Conservation (phyloP, 805 yeast species). For the Candida ipomoeae region DNA sequence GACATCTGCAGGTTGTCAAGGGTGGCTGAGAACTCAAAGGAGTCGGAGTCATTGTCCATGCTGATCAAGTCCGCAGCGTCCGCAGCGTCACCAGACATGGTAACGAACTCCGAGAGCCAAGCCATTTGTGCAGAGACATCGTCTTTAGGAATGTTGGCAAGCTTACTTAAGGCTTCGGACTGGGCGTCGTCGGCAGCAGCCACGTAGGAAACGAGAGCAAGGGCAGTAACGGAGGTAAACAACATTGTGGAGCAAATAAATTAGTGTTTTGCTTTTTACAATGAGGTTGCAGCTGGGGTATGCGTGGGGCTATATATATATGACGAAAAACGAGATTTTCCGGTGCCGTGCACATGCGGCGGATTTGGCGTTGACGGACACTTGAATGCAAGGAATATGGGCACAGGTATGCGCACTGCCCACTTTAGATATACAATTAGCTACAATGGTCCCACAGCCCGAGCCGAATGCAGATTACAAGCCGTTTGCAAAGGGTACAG, state of each 20-base stretch:
- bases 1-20: neutral
- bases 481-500: no score
- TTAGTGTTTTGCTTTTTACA: neutral
- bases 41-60: neutral
- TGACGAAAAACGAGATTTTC: no score
- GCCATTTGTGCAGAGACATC: constrained; percentile 4
- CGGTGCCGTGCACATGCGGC: no score
- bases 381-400: no score
- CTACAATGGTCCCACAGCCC: no score
- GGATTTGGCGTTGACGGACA: no score
- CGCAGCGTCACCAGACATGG: neutral
- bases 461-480: no score
- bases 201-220: constrained; percentile 6
- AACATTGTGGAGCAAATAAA: constrained; percentile 1
- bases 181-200: constrained; percentile 9
- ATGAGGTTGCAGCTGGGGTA: neutral
- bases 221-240: constrained; percentile 1
- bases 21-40: neutral
- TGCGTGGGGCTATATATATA: neutral
- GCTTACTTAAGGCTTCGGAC: neutral
- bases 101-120: constrained; percentile 4
- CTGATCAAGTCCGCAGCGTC: neutral
- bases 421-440: no score
- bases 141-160: constrained; percentile 2
- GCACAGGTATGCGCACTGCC: no score